Base-by-base conservation (phyloP, 768 basidiomycete genomes). In the Tylopilus sp. region DNA sequence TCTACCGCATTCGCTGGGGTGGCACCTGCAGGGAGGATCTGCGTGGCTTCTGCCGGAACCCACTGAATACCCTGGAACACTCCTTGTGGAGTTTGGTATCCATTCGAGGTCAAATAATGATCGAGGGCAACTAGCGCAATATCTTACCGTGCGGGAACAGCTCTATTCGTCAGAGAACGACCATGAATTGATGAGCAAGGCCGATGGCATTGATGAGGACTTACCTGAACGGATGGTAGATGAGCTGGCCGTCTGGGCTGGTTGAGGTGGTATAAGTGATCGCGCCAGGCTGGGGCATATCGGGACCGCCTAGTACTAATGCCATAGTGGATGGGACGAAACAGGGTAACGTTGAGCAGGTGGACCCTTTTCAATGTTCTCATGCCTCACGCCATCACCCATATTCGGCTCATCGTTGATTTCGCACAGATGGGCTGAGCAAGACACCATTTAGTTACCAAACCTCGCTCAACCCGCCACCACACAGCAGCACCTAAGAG, bases 191-290 rank as follows among this genome's bases (percentile, higher is more conserved):
- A 38, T 40, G 49, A 48, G 47, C 48, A 44, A 28, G 35, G 42
- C 15, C 51, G 12, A 31, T 31, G 31, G 43, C 21, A 47, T 33
- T 9, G 21, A 12, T 42, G 47, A 41, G 41, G 30, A 70, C 81
- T 56, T 60, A 86, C 88, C 74, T 89, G 80, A 88, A 91, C 12
- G 82, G 78, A 61, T 89, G 84, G 64, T 91, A 91, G 48, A 76
- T 63, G 26, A 79, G 49, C 55, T 76, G 73, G 17, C 88, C 88
- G 71, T 89, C 82, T 33, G 79, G 71, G 3, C 75, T 75, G 1
- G 73, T 77, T 1, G 81, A 76, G 11, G 86, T 87, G 1, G 86
- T 86, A 56, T 88, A 90, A 20, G 85, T 88, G 60, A 85, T 74
- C 33, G 85, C 70, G n/a, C 86, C 87, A 30, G 86, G 68, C 57